Percentiles rank a stretch among this genome's conserved stretches.
phyloP scores from a whole-genome alignment of 495 filamentous ascomycete species.

The Aspergillus nanangensis region DNA sequence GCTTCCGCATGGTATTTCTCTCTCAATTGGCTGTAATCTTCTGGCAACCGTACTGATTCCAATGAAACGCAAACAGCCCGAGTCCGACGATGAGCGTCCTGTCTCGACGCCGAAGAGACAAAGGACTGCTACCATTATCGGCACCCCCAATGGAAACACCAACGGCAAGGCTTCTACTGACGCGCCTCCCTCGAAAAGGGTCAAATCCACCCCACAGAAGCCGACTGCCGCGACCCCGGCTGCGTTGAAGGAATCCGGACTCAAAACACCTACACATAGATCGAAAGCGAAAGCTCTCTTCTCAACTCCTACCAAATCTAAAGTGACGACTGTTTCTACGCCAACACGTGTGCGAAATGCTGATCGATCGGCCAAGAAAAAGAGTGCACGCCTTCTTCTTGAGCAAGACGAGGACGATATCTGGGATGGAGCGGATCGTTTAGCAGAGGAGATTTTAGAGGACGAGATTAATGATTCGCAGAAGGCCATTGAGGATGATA shows the following conservation, averaged over 20 bases:
- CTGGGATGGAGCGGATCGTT: conserved; percentile 66
- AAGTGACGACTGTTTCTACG: conserved; percentile 31
- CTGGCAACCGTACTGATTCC: conserved; percentile 11
- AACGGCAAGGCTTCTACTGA: conserved; percentile 23
- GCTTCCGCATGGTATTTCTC: conserved; percentile 31
- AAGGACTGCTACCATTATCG: conserved; percentile 25
- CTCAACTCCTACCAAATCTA: conserved; percentile 34
- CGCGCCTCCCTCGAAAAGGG: conserved; percentile 23
- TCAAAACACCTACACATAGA: conserved; percentile 41
- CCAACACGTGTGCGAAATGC: conserved; percentile 60
- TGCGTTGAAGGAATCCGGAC: conserved; percentile 35
- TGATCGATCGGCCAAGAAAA: conserved; percentile 80
- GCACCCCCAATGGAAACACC: conserved; percentile 22
- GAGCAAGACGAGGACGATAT: conserved; percentile 70
- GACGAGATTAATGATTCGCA: conserved; percentile 36
- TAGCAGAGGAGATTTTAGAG: conserved; percentile 68
- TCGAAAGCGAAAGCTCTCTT: conserved; percentile 38
- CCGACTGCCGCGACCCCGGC: conserved; percentile 22
- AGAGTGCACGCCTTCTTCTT: conserved; percentile 72
- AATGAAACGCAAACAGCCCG: conserved; percentile 47
- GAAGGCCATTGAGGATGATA: conserved; percentile 32
- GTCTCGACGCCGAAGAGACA: conserved; percentile 41
- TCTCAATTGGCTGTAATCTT: conserved; percentile 2
- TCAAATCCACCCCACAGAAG: conserved; percentile 27
- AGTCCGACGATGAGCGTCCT: conserved; percentile 33